Evolutionary conservation across 257 asterid genomes (phyloP).

Genomic region (Capsicum chinense): DNA sequence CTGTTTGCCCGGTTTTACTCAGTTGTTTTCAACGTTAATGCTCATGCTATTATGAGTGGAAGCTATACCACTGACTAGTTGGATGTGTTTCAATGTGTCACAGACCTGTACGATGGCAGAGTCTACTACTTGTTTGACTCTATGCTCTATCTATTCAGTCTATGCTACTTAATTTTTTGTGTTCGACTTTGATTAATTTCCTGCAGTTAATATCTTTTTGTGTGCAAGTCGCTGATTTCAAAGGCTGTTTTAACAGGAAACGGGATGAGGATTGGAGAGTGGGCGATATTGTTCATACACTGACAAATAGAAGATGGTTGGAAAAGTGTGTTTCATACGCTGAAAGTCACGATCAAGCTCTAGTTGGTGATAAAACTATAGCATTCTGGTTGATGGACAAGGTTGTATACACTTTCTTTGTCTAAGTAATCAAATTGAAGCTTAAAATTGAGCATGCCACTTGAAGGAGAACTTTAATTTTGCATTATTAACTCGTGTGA

Average conservation of each 20-base stretch:
- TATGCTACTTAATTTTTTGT: background rate
- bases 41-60: background rate
- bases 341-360: conserved; percentile 98
- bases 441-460: conserved; percentile 17
- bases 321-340: conserved; percentile 93
- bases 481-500: background rate
- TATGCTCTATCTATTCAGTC: background rate
- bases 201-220: background rate
- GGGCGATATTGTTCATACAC: conserved; percentile 85
- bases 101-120: background rate
- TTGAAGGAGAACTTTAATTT: conserved; percentile 10
- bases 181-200: background rate
- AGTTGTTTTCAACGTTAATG: background rate
- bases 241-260: conserved; percentile 54
- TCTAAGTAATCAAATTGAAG: conserved; percentile 14
- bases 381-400: conserved; percentile 99
- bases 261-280: conserved; percentile 97
- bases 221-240: background rate
- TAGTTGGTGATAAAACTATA: conserved; percentile 97
- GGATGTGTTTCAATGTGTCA: background rate
- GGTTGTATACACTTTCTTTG: conserved; percentile 50
- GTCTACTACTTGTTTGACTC: background rate
- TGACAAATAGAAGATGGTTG: conserved; percentile 91
- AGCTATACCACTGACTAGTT: background rate
- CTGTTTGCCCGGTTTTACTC: background rate